Evolutionary conservation across 148 eudicot species (phyloP), one percentile per base, ranked within the genome.

Genomic region (Pouteria glomerata): DNA sequence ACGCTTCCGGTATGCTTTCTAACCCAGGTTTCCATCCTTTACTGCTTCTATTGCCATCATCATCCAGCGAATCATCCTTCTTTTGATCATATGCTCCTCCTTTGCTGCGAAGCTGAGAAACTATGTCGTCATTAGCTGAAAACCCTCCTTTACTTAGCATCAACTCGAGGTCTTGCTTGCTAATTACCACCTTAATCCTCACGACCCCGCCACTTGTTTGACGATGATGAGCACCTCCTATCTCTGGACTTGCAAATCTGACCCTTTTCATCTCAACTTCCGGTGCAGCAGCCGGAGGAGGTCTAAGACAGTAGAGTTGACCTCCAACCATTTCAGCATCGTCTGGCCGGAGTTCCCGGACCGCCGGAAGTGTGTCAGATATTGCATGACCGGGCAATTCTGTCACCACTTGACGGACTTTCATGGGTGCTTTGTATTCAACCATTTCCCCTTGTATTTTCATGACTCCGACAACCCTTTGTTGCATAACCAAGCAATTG

Each of bases 111-210:
- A 73, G 62, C 74, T 80, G 75, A 63, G 83, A 73, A 63, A 81
- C 73, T 41, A 82, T 59, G 21, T 85, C 81, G 55, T 76, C 82
- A 70, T 78, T 66, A 11, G 84, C 64, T 16, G 85, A 68, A 63
- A 83, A 44, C 0, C 75, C 81, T 48, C 86, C 97, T 57, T 77
- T 78, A 29, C 52, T 74, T 50, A 87, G 63, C 81, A 91, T 84
- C 75, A 78, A 79, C 74, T 81, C 82, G 73, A 91, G 71, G 76
- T 91, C 87, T 62, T 85, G 83, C 80, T 85, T 91, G 39, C 76
- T 89, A 57, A 91, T 82, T n/a, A n/a, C n/a, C n/a, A n/a, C n/a
- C n/a, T n/a, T n/a, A n/a, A n/a, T n/a, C n/a, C n/a, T n/a, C n/a
- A n/a, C n/a, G n/a, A n/a, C n/a, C n/a, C n/a, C n/a, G n/a, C n/a